These are phyloP conservation scores for Exophiala sp. DNA, from an alignment of 2,329 filamentous ascomycete genomes.

Conservation along the genomic window DNA sequence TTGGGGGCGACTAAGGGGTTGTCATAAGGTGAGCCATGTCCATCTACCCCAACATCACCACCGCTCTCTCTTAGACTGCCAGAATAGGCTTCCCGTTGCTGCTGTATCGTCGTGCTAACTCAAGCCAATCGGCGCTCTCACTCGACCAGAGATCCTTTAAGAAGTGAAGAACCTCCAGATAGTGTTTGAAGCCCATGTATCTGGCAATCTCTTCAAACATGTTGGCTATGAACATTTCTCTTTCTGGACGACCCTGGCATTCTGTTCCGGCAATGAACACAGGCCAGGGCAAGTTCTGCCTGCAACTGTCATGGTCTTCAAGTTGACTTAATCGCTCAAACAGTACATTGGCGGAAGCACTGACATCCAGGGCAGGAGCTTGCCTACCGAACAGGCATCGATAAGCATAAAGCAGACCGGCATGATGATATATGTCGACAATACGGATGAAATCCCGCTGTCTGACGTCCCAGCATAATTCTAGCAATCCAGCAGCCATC, in stretches of 20 bases:
- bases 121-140: conserved; percentile 10
- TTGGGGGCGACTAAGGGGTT: too few relatives aligned
- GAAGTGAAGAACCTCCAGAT: conserved; percentile 18
- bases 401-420: conserved; percentile 29
- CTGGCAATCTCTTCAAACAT: conserved; percentile 17
- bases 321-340: conserved; percentile 22
- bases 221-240: conserved; percentile 14
- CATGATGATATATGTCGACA: conserved; percentile 30
- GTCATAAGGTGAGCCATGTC: not conserved
- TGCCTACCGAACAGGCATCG: conserved; percentile 20
- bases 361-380: conserved; percentile 9
- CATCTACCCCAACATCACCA: not conserved
- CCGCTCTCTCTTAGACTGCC: conserved; percentile 11
- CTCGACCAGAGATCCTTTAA: conserved; percentile 21
- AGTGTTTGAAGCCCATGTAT: conserved; percentile 24
- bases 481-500: conserved; percentile 20
- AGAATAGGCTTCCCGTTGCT: conserved; percentile 17
- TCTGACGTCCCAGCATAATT: conserved; percentile 13
- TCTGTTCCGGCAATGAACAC: conserved; percentile 30
- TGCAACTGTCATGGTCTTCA: conserved; percentile 23
- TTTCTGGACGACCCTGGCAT: conserved; percentile 16
- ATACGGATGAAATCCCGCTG: conserved; percentile 29
- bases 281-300: conserved; percentile 31
- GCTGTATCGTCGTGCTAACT: conserved; percentile 16
- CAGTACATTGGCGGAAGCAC: conserved; percentile 12